phyloP scores from a whole-genome alignment of 2,329 filamentous ascomycete species.

The Epicoccum nigrum region DNA sequence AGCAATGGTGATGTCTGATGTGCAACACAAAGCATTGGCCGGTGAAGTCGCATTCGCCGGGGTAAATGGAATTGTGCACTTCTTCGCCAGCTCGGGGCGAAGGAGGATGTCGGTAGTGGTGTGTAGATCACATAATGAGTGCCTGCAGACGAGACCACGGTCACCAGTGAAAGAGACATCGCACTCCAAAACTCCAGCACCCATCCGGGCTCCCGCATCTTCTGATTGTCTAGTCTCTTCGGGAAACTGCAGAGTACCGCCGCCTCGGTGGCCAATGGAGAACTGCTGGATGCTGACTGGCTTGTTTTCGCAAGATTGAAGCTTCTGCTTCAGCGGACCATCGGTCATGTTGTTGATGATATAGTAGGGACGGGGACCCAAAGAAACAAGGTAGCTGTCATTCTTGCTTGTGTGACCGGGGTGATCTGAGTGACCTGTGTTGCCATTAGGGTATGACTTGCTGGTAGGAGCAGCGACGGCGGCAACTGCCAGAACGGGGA shows the following conservation, averaged over 20 bases:
- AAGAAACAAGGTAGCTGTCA: constrained; percentile 53
- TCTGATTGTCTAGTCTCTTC: constrained; percentile 67
- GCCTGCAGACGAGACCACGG: constrained; percentile 69
- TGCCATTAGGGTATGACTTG: constrained; percentile 8
- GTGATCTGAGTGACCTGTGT: background rate
- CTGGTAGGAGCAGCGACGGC: constrained; percentile 18
- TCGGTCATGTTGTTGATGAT: constrained; percentile 68
- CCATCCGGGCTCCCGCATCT: constrained; percentile 69
- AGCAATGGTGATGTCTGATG: constrained; percentile 26
- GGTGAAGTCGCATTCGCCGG: constrained; percentile 51
- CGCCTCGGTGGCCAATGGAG: constrained; percentile 68
- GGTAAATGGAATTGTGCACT: constrained; percentile 68
- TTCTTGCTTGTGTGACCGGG: constrained; percentile 17
- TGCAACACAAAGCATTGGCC: constrained; percentile 27
- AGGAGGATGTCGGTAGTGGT: constrained; percentile 71
- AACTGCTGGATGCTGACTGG: constrained; percentile 60
- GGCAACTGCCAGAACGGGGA: constrained; percentile 17
- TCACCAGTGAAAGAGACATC: constrained; percentile 72
- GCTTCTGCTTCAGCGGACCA: constrained; percentile 63
- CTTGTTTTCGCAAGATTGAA: constrained; percentile 64
- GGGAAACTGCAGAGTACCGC: constrained; percentile 64
- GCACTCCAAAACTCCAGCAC: constrained; percentile 70
- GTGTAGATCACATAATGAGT: constrained; percentile 71
- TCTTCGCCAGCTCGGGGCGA: constrained; percentile 66
- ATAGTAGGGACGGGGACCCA: constrained; percentile 69